Base-by-base conservation (phyloP, 345 rosid species). In the Chamaenerion angustifolium region DNA sequence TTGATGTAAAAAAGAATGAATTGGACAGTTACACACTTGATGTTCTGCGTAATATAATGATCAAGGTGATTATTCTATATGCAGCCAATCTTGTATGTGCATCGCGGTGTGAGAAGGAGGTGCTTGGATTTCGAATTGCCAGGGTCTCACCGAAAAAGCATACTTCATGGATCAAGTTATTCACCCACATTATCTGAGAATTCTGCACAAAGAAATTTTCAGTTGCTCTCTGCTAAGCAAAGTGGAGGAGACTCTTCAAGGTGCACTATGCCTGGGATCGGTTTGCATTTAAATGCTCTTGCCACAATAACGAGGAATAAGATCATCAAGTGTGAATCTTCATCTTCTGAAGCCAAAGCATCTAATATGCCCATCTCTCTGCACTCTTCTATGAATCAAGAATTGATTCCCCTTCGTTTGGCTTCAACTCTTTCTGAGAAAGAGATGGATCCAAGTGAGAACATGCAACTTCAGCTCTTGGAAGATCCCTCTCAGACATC, bases 281-380 rank as follows among this genome's bases (percentile, higher is more conserved):
- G 98, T 60, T 78, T 92, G 76, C 98, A 92, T 59, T 68, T 92
- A 59, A 92, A 92, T 64, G 77, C 96, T 51, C 58, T 92, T 60
- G 80, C 96, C 59, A 55, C 72, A 62, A 55, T 71, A 45, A 56
- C 78, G 69, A 78, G 76, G 16, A 68, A 41, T 52, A 69, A 59
- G 25, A 71, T 25, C 17, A 10, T 59, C 62, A 64, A 63, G 58
- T 68, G 61, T 49, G 87, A 84, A 53, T 54, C 55, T 45, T 47
- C 68, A 43, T 56, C 74, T 45, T 56, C 76, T 31, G 88, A 64
- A 31, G 70, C 67, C 56, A 63, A 69, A 60, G 68, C 67, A 15
- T 56, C 63, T 57, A 76, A 63, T 44, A 48, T 80, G 54, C 56
- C 74, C 10, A 55, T 74, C 55, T 75, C 74, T 37, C 59, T 72